phyloP scores from a whole-genome alignment of 2,329 filamentous ascomycete genomes.

The Sclerotinia trifoliorum region DNA sequence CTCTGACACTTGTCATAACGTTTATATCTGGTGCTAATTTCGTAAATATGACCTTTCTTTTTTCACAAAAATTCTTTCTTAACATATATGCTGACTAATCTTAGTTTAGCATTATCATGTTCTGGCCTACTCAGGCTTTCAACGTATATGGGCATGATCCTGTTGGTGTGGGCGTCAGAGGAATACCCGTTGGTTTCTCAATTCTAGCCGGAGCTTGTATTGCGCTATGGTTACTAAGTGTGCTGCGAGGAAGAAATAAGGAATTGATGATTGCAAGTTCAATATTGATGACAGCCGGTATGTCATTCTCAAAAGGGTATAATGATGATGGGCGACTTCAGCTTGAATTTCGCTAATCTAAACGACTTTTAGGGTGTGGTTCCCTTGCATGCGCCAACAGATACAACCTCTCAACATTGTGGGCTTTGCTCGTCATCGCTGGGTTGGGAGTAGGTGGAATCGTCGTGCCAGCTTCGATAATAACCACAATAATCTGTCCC shows the following conservation, averaged over 20 bases:
- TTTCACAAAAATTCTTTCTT: fast-evolving
- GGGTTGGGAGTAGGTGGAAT: slow-evolving; percentile 66
- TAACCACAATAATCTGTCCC: slow-evolving; percentile 67
- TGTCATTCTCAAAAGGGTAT: slow-evolving; percentile 25
- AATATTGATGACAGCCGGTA: slow-evolving; percentile 64
- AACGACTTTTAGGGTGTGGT: slow-evolving; percentile 49
- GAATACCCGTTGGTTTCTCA: slow-evolving; percentile 62
- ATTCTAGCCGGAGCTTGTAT: slow-evolving; percentile 62
- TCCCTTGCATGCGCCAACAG: slow-evolving; percentile 50
- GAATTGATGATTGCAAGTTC: slow-evolving; percentile 59
- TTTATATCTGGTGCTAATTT: slow-evolving; percentile 58
- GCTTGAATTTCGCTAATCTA: slow-evolving; percentile 41
- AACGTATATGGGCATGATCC: slow-evolving; percentile 66
- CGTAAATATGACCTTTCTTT: background rate
- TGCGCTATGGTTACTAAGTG: slow-evolving; percentile 56
- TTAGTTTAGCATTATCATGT: slow-evolving; percentile 45
- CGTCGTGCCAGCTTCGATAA: slow-evolving; percentile 57
- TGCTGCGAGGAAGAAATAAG: slow-evolving; percentile 58
- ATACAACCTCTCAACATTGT: slow-evolving; percentile 55
- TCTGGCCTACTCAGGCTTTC: slow-evolving; percentile 61
- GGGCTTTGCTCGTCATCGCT: slow-evolving; percentile 58
- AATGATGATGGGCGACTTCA: background rate
- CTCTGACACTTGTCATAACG: slow-evolving; percentile 55
- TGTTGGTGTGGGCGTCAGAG: slow-evolving; percentile 61
- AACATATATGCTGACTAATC: background rate